These are phyloP conservation scores for Drosera spatulata DNA, from an alignment of 179 eudicot species.

Conservation along the genomic window DNA sequence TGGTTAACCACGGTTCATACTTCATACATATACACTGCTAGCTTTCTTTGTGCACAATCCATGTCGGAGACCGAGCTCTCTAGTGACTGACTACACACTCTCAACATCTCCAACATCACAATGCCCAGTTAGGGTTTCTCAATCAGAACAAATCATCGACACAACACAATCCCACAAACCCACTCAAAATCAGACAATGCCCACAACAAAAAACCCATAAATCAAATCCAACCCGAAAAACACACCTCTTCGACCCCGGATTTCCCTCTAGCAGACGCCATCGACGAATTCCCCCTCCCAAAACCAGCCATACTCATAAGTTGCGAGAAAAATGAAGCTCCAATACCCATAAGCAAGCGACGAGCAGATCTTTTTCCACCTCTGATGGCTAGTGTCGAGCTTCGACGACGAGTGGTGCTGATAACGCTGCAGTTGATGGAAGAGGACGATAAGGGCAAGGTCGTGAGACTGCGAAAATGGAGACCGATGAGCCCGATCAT, in stretches of 20 bases:
- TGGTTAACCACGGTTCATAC: too few species aligned
- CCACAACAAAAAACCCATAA: background rate
- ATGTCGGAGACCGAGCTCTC: too few species aligned
- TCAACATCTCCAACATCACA: background rate
- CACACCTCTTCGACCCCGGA: slow-evolving; percentile 53
- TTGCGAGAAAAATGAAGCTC: slow-evolving; percentile 58
- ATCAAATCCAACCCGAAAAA: background rate
- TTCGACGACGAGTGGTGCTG: background rate
- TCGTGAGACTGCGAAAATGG: too few species aligned
- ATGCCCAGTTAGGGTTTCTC: background rate
- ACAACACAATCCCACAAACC: slow-evolving; percentile 12
- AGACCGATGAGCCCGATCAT: too few species aligned
- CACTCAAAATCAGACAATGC: slow-evolving; percentile 6
- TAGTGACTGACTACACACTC: too few species aligned
- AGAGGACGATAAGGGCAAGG: too few species aligned
- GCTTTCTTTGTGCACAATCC: too few species aligned
- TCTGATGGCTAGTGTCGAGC: background rate
- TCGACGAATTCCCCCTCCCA: slow-evolving; percentile 20
- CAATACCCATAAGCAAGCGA: slow-evolving; percentile 53
- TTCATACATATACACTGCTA: too few species aligned
- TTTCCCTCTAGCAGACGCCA: slow-evolving; percentile 47
- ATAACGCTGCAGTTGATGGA: too few species aligned
- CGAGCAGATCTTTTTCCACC: slow-evolving; percentile 22
- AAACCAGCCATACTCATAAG: slow-evolving; percentile 44
- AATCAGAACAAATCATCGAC: slow-evolving; percentile 1